phyloP scores from a whole-genome alignment of 345 rosid species.

The Durio zibethinus region DNA sequence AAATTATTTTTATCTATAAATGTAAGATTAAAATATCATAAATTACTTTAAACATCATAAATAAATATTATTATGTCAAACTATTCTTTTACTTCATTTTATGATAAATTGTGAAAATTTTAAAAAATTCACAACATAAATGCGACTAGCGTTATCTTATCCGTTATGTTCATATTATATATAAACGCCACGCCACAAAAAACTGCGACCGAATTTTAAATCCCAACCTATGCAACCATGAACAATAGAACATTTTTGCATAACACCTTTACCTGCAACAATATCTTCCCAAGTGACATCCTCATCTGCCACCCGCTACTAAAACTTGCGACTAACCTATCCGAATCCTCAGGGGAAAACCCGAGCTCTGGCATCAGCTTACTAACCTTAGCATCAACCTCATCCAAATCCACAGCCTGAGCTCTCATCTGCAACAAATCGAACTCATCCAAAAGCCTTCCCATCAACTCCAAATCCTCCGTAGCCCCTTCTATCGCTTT shows the following conservation, averaged over 20 bases:
- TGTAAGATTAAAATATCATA: too few relatives aligned
- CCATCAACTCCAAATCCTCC: conserved; percentile 92
- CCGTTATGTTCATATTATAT: too few relatives aligned
- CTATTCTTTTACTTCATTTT: too few relatives aligned
- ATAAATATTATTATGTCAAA: too few relatives aligned
- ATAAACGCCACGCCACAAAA: too few relatives aligned
- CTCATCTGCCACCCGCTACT: conserved; percentile 99
- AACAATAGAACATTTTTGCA: not conserved
- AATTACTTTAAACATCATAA: too few relatives aligned
- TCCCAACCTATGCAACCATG: not conserved
- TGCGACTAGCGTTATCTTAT: too few relatives aligned
- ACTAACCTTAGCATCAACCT: conserved; percentile 76
- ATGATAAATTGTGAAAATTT: too few relatives aligned
- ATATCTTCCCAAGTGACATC: conserved; percentile 94
- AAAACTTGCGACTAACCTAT: conserved; percentile 90
- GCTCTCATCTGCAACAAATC: conserved; percentile 85
- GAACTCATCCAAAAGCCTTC: conserved; percentile 90
- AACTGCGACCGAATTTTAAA: too few relatives aligned
- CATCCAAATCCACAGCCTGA: conserved; percentile 66
- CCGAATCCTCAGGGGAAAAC: conserved; percentile 71
- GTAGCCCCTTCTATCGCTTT: conserved; percentile 72
- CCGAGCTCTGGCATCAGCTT: conserved; percentile 94
- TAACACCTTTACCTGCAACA: conserved; percentile 65
- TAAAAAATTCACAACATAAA: too few relatives aligned
- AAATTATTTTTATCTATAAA: too few relatives aligned